A percentile compares a stretch with the other conserved stretches of the same genome.
Evolutionary conservation across 192 early-diverging fungal species (phyloP).

Genomic region (Rhizoclosmatium globosum): DNA sequence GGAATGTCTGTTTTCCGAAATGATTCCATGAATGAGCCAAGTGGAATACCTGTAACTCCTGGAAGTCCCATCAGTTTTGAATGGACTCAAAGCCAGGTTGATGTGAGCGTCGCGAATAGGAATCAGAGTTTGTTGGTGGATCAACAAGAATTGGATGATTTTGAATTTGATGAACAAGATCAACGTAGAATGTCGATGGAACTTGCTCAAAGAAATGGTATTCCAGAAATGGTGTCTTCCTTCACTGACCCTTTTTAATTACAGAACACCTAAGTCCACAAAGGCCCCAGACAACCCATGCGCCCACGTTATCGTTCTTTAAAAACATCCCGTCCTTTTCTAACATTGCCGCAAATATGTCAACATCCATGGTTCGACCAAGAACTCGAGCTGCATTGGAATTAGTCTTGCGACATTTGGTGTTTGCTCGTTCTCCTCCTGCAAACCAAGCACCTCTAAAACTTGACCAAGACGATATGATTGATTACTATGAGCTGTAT

Average conservation of each 20-base stretch:
- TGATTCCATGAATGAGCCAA: conserved; percentile 15
- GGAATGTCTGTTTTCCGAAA: conserved; percentile 24
- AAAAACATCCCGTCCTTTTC: conserved; percentile 19
- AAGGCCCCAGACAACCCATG: not conserved
- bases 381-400: conserved; percentile 26
- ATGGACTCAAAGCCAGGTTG: conserved; percentile 8
- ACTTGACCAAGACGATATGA: conserved; percentile 1
- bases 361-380: conserved; percentile 33
- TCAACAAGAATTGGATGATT: not conserved
- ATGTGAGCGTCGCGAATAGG: not conserved
- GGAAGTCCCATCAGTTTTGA: conserved; percentile 34
- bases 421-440: conserved; percentile 6
- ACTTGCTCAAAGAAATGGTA: not conserved
- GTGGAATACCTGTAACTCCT: conserved; percentile 28
- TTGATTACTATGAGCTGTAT: conserved; percentile 35
- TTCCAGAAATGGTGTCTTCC: not conserved
- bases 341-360: conserved; percentile 3
- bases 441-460: not conserved
- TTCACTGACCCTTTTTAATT: conserved; percentile 5
- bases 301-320: conserved; percentile 29
- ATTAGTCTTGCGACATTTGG: conserved; percentile 37
- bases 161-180: conserved; percentile 18
- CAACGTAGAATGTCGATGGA: conserved; percentile 4
- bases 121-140: not conserved
- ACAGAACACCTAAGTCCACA: not conserved